Percentiles rank a stretch among this genome's conserved stretches.
phyloP scores from a whole-genome alignment of 78 protist genomes.

The Chrysochromulina tobinii region DNA sequence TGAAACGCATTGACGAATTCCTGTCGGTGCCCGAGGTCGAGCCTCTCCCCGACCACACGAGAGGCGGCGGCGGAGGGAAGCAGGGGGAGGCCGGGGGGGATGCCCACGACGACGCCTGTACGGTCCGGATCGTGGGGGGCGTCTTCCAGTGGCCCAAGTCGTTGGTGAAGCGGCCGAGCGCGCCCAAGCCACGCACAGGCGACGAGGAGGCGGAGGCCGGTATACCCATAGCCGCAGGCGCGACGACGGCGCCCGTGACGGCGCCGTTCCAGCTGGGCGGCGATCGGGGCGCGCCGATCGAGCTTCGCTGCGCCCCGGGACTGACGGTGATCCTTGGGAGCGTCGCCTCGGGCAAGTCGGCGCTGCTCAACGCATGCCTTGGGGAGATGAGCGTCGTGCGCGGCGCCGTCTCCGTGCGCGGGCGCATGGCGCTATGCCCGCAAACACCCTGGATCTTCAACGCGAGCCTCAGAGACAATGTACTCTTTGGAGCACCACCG shows the following conservation, averaged over 20 bases:
- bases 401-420: neutral
- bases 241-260: too few relatives aligned
- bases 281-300: neutral
- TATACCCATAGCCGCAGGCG: too few relatives aligned
- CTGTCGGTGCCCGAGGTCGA: too few relatives aligned
- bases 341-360: conserved; percentile 78
- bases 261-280: neutral
- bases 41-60: too few relatives aligned
- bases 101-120: neutral
- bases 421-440: conserved; percentile 71
- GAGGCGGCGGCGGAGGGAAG: too few relatives aligned
- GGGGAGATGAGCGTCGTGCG: conserved; percentile 55
- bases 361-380: conserved; percentile 65
- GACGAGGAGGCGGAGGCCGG: neutral
- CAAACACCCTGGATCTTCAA: conserved; percentile 78
- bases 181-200: neutral
- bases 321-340: conserved; percentile 44
- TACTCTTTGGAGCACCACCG: neutral
- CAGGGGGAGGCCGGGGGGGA: too few relatives aligned
- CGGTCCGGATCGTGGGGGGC: neutral
- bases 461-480: neutral
- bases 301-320: neutral
- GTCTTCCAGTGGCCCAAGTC: neutral
- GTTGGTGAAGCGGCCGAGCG: neutral
- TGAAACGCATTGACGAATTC: too few relatives aligned